Evolutionary conservation across 129 eudicot genomes (phyloP), one percentile per base, ranked within the genome.

Genomic region (Flaveria robusta): DNA sequence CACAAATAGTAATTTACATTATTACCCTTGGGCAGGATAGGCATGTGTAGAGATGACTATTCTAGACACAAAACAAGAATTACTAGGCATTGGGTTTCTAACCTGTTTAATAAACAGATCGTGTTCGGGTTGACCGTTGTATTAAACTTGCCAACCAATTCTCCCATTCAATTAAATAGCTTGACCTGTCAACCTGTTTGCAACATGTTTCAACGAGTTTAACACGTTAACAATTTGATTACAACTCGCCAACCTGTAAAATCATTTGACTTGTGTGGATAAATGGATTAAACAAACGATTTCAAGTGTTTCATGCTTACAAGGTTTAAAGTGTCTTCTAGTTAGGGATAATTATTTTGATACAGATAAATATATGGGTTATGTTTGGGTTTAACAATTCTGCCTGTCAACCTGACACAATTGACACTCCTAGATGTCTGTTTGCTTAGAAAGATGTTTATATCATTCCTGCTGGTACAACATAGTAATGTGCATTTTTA

Each of bases 401-500:
- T 23, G 10, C 64, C 31, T 1, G 15, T 9, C 47, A 56, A 23
- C 24, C 65, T 50, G 1, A 15, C 55, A 16, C 55, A 50, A 49
- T 9, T 27, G 19, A 64, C 11, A 15, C 22, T 12, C 47, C 12
- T 43, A 3, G 14, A 12, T 2, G 39, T 34, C 0, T 34, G 39
- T 34, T 34, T 42, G 47, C 47, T 42, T 42, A 9, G 47, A 42
- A 42, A 10, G 47, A 20, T 22, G 27, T 56, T 66, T 9, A 18
- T 66, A 60, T 64, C 45, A 31, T 54, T 19, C 52, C 51, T 72
- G 50, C 66, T 27, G 4, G 11, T 70, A 50, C 31, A 50, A 72
- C 67, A 34, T 72, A 68, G 74, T 20, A 56, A 49, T 74, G 43
- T 4, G 59, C 59, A 16, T 26, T 5, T 59, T 16, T 45, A 74